A percentile compares a stretch with the other conserved stretches of the same genome.
These are phyloP conservation scores for Saccharomycopsis sp. DNA, from an alignment of 805 yeast species.

Conservation along the genomic window DNA sequence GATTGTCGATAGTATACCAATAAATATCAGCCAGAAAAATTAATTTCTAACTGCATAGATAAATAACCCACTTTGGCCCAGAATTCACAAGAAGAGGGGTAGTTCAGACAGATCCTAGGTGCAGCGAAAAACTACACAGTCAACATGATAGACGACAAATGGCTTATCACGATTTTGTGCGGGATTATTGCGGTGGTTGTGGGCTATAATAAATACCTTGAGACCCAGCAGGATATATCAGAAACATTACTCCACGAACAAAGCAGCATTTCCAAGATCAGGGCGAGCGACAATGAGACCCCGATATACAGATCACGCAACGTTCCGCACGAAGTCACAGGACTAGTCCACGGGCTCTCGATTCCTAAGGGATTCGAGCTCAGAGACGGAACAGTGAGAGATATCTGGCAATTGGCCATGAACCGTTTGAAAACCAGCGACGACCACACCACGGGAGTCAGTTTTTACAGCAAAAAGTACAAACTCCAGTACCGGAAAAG, in stretches of 20 bases:
- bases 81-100: too few relatives aligned
- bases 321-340: constrained; percentile 50
- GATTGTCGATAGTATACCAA: too few relatives aligned
- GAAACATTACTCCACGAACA: constrained; percentile 32
- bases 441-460: neutral
- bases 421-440: constrained; percentile 25
- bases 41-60: neutral
- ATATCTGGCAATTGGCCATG: constrained; percentile 42
- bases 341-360: constrained; percentile 47
- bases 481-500: constrained; percentile 2
- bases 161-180: neutral
- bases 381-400: constrained; percentile 55
- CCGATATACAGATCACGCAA: constrained; percentile 58
- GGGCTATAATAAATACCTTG: constrained; percentile 18
- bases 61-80: neutral
- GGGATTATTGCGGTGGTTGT: constrained; percentile 1
- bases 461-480: constrained; percentile 6
- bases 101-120: too few relatives aligned
- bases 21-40: neutral
- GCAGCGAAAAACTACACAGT: neutral
- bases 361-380: constrained; percentile 46
- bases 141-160: neutral
- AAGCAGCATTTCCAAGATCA: constrained; percentile 46
- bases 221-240: constrained; percentile 18
- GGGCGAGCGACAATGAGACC: constrained; percentile 45